These are phyloP conservation scores for Saxophila tyrrhenica DNA, from an alignment of 495 filamentous ascomycete species.

Conservation along the genomic window DNA sequence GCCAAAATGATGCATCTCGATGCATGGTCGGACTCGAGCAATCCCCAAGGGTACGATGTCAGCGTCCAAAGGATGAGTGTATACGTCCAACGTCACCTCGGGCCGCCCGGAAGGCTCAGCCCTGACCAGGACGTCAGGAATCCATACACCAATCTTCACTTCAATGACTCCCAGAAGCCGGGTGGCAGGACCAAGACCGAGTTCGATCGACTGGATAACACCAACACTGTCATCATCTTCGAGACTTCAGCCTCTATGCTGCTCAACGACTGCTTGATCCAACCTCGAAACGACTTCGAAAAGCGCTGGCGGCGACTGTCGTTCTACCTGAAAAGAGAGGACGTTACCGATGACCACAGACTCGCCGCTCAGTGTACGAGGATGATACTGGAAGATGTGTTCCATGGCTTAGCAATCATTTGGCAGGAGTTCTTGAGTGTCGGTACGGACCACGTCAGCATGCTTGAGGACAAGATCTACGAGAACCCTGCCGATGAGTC, in stretches of 20 bases:
- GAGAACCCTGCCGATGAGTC: slow-evolving; percentile 45
- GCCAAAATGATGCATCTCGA: slow-evolving; percentile 41
- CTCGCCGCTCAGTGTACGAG: slow-evolving; percentile 40
- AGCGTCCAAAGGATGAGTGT: slow-evolving; percentile 34
- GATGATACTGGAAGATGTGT: slow-evolving; percentile 40
- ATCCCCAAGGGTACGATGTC: slow-evolving; percentile 34
- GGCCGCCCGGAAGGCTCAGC: slow-evolving; percentile 17
- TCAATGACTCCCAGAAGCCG: background rate
- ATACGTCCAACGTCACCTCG: slow-evolving; percentile 26
- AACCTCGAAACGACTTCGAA: slow-evolving; percentile 40
- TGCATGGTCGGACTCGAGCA: slow-evolving; percentile 34
- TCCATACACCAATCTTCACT: slow-evolving; percentile 14
- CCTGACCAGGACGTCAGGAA: slow-evolving; percentile 24
- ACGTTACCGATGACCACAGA: slow-evolving; percentile 24
- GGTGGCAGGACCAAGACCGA: background rate
- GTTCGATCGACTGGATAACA: slow-evolving; percentile 36
- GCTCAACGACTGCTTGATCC: slow-evolving; percentile 39
- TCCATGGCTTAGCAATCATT: slow-evolving; percentile 34
- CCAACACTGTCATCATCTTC: slow-evolving; percentile 44
- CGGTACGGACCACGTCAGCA: slow-evolving; percentile 35
- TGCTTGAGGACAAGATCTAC: slow-evolving; percentile 47
- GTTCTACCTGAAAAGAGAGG: slow-evolving; percentile 34
- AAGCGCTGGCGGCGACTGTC: slow-evolving; percentile 41
- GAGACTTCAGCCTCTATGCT: slow-evolving; percentile 36
- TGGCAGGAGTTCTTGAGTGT: slow-evolving; percentile 39